A percentile compares a stretch with the other conserved stretches of the same genome.
phyloP scores from a whole-genome alignment of 2,329 filamentous ascomycete species.

The Colletotrichum sp. region DNA sequence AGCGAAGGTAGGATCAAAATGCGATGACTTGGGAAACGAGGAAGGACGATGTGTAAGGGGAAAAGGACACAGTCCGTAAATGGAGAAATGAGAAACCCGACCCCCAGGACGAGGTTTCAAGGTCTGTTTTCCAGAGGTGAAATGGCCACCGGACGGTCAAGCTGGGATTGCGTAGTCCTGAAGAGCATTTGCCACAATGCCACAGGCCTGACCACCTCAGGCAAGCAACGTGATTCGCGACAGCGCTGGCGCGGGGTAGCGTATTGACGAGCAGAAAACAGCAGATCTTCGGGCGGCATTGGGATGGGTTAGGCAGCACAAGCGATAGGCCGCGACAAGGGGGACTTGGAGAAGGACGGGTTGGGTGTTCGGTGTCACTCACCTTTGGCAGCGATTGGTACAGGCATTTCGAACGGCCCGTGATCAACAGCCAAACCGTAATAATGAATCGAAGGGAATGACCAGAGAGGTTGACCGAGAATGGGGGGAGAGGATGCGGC shows the following conservation, averaged over 20 bases:
- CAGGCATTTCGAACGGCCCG: constrained; percentile 13
- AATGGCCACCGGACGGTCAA: constrained; percentile 11
- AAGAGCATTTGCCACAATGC: constrained; percentile 17
- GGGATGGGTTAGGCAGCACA: constrained; percentile 3
- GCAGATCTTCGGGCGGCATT: constrained; percentile 17
- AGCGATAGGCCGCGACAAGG: constrained; percentile 8
- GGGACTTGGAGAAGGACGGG: not conserved
- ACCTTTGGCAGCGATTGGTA: constrained; percentile 23
- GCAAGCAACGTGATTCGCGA: constrained; percentile 19
- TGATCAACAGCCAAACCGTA: not conserved
- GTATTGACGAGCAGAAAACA: not conserved
- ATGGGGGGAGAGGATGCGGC: not conserved
- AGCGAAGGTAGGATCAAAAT: not conserved
- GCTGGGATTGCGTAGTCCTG: constrained; percentile 16
- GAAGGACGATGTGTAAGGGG: not conserved
- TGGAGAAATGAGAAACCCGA: not conserved
- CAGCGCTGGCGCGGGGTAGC: constrained; percentile 15
- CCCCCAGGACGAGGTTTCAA: not conserved
- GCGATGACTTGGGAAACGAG: not conserved
- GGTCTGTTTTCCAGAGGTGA: not conserved
- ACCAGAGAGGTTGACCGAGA: not conserved
- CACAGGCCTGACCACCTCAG: constrained; percentile 22
- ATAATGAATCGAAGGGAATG: not conserved
- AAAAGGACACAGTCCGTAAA: not conserved
- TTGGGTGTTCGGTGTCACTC: not conserved